Conservation (phyloP, 345 rosid species). For the Brassica napus region DNA sequence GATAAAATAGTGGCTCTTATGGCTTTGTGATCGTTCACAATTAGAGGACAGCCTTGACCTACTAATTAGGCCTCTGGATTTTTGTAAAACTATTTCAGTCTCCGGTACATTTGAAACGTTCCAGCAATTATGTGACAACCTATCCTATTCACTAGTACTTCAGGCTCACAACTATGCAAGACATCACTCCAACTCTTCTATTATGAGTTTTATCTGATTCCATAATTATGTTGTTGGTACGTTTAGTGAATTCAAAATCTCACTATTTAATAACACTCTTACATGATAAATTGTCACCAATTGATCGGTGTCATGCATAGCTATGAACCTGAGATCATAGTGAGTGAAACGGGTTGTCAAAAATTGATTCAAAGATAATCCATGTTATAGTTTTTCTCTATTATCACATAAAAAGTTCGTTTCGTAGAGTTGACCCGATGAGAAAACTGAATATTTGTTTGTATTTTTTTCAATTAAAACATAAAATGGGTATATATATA, state of each 20-base stretch:
- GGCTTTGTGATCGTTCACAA: slow-evolving; percentile 8
- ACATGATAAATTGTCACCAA: too few relatives aligned
- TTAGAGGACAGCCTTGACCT: slow-evolving; percentile 25
- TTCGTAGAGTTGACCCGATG: neutral
- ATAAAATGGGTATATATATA: neutral
- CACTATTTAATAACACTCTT: too few relatives aligned
- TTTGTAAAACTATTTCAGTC: neutral
- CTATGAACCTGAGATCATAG: too few relatives aligned
- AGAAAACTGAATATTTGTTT: neutral
- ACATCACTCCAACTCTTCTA: too few relatives aligned
- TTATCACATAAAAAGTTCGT: neutral
- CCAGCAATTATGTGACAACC: neutral
- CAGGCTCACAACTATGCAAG: too few relatives aligned
- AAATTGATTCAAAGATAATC: neutral
- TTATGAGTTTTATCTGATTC: too few relatives aligned
- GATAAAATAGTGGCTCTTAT: slow-evolving; percentile 30
- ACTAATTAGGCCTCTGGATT: slow-evolving; percentile 5
- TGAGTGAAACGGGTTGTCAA: too few relatives aligned
- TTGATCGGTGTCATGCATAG: too few relatives aligned
- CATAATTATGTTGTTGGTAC: too few relatives aligned
- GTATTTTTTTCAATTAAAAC: neutral
- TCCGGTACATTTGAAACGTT: neutral
- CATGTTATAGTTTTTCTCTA: neutral
- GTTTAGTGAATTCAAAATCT: too few relatives aligned
- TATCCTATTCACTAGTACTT: too few relatives aligned